A percentile compares a stretch with the other conserved stretches of the same genome.
Conservation (phyloP, 108 stramenopile species). For the Conticribra weissflogii region DNA sequence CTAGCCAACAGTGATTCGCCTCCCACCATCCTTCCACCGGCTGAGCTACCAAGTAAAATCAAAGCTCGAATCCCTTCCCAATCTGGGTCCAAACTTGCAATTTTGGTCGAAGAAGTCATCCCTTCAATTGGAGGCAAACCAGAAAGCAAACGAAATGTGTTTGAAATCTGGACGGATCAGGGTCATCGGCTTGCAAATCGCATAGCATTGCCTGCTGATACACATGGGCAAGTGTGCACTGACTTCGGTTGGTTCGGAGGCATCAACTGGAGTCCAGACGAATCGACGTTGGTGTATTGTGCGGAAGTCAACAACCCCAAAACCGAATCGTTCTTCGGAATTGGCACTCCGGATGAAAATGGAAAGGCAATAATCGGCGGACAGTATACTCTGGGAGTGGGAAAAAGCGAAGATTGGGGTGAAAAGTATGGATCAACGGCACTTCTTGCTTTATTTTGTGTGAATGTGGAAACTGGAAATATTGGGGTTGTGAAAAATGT, state of each 20-base stretch:
- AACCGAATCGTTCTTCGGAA: constrained; percentile 53
- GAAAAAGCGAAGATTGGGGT: constrained; percentile 78
- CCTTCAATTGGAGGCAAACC: constrained; percentile 16
- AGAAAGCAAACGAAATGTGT: constrained; percentile 30
- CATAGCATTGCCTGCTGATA: constrained; percentile 45
- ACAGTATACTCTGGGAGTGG: constrained; percentile 67
- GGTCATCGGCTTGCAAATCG: constrained; percentile 53
- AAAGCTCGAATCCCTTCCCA: constrained; percentile 68
- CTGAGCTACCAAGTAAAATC: constrained; percentile 57
- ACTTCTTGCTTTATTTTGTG: constrained; percentile 63
- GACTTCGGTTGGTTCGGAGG: constrained; percentile 72
- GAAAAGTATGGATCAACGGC: constrained; percentile 63
- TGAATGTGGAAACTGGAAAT: constrained; percentile 61
- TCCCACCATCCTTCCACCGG: constrained; percentile 51
- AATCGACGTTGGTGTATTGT: constrained; percentile 63
- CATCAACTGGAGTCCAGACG: constrained; percentile 66
- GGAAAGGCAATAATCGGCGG: constrained; percentile 47
- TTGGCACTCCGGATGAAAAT: neutral
- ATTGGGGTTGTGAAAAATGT: constrained; percentile 62
- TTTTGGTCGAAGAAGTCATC: constrained; percentile 47
- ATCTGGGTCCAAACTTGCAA: constrained; percentile 62
- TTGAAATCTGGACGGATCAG: constrained; percentile 74
- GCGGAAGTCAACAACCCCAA: constrained; percentile 65
- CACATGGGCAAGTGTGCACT: constrained; percentile 66
- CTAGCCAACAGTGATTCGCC: neutral